Base-by-base conservation (phyloP, 805 yeast genomes). In the Saturnispora silvae region DNA sequence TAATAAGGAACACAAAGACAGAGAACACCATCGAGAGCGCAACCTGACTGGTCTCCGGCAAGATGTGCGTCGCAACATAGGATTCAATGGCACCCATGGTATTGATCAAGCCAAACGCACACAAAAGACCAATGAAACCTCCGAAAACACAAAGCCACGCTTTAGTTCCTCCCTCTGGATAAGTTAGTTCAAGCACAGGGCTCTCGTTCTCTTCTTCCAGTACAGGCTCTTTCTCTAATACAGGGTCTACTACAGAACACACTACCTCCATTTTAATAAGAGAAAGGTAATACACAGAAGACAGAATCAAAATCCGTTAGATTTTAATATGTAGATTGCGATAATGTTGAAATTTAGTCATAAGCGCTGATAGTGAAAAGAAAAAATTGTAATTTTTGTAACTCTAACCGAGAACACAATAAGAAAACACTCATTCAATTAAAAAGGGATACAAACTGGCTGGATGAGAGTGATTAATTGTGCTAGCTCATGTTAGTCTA, bases 11-110 rank as follows among this genome's bases (percentile, higher is more conserved):
- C 4, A 52, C 34, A 31, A 41, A 73, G 22, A 79, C 53, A 1
- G 85, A 75, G 50, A 81, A 81, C 41, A 81, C 70, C 92, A 89
- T 81, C 1, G 83, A 73, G 3, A 78, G 61, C 3, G 71, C 53
- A 15, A 77, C 62, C 6, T 34, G 32, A n/a, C 72, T 61, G 18
- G 64, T 53, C 25, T 62, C 45, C 5, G 50, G 49, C 41, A 81
- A 60, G 43, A 75, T 76, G 49, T 77, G 69, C 15, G 56, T 53
- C 4, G 72, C 56, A 2, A 80, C 65, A 51, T 74, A 78, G 0
- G 81, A 71, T 53, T 80, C 82, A 28, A 80, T 63, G 1, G 77
- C 79, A 37, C 86, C 85, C 11, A 71, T 64, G 0, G 81, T 57
- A 49, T 80, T 81, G 54, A 77, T 63, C 20, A 81, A 45, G 1